phyloP scores from a whole-genome alignment of 2,329 filamentous ascomycete genomes.

The Cytospora mali region DNA sequence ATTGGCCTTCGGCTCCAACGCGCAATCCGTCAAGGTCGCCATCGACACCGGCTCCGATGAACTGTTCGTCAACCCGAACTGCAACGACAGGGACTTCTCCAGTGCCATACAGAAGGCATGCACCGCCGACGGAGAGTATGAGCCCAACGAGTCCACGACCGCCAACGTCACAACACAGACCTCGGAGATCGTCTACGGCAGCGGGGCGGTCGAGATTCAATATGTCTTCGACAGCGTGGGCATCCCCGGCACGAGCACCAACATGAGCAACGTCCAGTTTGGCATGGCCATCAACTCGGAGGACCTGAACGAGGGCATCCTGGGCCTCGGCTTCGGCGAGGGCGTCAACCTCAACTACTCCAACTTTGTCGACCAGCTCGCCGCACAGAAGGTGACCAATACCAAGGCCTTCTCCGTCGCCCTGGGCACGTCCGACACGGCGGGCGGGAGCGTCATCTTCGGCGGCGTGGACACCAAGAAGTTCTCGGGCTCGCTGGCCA shows the following conservation, averaged over 20 bases:
- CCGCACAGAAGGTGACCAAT: slow-evolving; percentile 50
- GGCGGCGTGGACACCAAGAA: slow-evolving; percentile 52
- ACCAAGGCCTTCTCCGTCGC: slow-evolving; percentile 39
- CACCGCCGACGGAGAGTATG: slow-evolving; percentile 44
- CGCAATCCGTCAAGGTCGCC: slow-evolving; percentile 51
- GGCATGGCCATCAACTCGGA: slow-evolving; percentile 55
- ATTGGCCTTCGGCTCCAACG: slow-evolving; percentile 52
- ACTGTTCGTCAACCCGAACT: slow-evolving; percentile 62
- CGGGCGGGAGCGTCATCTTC: slow-evolving; percentile 42
- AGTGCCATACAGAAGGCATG: slow-evolving; percentile 42
- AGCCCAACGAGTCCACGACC: slow-evolving; percentile 41
- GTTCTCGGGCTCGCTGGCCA: slow-evolving; percentile 42
- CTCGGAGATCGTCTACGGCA: slow-evolving; percentile 48
- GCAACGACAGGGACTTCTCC: slow-evolving; percentile 45
- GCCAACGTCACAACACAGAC: slow-evolving; percentile 33
- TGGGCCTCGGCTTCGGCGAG: slow-evolving; percentile 69
- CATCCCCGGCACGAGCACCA: slow-evolving; percentile 35
- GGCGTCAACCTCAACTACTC: slow-evolving; percentile 46
- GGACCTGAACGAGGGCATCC: slow-evolving; percentile 55
- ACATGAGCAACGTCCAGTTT: slow-evolving; percentile 56
- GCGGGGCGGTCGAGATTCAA: slow-evolving; percentile 44
- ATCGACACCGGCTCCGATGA: slow-evolving; percentile 59
- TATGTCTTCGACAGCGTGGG: slow-evolving; percentile 47
- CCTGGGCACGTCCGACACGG: slow-evolving; percentile 36
- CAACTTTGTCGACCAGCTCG: slow-evolving; percentile 51